phyloP scores from a whole-genome alignment of 2,329 filamentous ascomycete genomes.

The Leptographium galeiforme region DNA sequence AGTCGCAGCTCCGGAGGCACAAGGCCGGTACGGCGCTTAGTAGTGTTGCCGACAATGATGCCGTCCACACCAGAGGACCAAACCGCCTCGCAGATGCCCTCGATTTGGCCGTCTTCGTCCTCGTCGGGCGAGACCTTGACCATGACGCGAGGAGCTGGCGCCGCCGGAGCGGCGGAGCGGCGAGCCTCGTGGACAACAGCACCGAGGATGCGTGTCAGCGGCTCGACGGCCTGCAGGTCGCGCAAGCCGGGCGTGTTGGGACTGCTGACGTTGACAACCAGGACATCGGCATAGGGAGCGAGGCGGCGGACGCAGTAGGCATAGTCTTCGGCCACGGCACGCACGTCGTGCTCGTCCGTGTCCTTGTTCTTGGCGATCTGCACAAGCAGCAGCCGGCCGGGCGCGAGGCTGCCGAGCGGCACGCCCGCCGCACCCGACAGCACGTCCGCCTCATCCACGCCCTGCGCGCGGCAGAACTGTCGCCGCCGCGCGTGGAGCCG shows the following conservation, averaged over 20 bases:
- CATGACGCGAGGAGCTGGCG: conserved; percentile 71
- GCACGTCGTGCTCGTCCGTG: conserved; percentile 73
- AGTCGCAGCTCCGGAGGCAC: conserved; percentile 54
- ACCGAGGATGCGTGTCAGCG: conserved; percentile 64
- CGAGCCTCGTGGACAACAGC: conserved; percentile 68
- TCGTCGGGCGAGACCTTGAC: conserved; percentile 97
- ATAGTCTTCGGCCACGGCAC: conserved; percentile 68
- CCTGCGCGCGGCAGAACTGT: conserved; percentile 58
- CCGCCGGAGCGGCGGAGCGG: conserved; percentile 28
- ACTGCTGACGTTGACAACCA: conserved; percentile 97
- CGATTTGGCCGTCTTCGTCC: conserved; percentile 69
- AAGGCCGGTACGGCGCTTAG: conserved; percentile 63
- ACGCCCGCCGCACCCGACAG: conserved; percentile 60
- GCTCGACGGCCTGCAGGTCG: conserved; percentile 72
- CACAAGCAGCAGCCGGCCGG: conserved; percentile 70
- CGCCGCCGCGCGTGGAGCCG: conserved; percentile 65
- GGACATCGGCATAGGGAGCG: conserved; percentile 78
- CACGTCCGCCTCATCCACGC: conserved; percentile 59
- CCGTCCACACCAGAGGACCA: conserved; percentile 79
- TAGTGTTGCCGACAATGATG: conserved; percentile 95
- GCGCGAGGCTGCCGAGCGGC: conserved; percentile 65
- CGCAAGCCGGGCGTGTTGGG: conserved; percentile 90
- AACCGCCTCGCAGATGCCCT: conserved; percentile 78
- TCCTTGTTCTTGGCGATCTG: conserved; percentile 96
- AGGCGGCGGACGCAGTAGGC: conserved; percentile 78